Conservation (phyloP, 140 eudicot species). For the Artemisia princeps region DNA sequence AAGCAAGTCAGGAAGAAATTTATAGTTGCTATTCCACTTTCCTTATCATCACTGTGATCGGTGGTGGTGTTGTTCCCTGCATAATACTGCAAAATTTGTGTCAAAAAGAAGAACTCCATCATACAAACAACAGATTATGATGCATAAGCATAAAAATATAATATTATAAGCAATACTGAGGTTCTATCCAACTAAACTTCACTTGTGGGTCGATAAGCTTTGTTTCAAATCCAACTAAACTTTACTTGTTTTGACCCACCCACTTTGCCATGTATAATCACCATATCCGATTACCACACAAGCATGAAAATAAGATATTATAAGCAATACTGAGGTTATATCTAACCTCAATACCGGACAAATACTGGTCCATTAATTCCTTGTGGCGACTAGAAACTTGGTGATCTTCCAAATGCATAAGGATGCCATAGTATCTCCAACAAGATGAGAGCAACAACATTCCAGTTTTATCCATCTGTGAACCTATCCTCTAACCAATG, state of each 20-base stretch:
- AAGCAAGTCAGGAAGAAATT: constrained; percentile 78
- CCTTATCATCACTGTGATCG: constrained; percentile 35
- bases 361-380: constrained; percentile 59
- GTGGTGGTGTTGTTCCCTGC: constrained; percentile 51
- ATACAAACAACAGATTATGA: constrained; percentile 11
- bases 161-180: constrained; percentile 9
- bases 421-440: constrained; percentile 88
- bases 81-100: constrained; percentile 46
- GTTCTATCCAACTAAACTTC: constrained; percentile 26
- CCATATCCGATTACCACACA: neutral
- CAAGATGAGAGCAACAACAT: constrained; percentile 72
- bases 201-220: too few relatives aligned
- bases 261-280: too few relatives aligned
- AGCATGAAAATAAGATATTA: neutral
- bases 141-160: constrained; percentile 5
- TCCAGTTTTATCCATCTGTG: constrained; percentile 46
- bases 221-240: too few relatives aligned
- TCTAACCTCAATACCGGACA: constrained; percentile 81
- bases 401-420: constrained; percentile 58
- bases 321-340: constrained; percentile 10
- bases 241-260: too few relatives aligned
- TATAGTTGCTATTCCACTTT: constrained; percentile 55
- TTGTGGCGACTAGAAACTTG: constrained; percentile 37
- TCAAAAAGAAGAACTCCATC: constrained; percentile 22
- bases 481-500: constrained; percentile 36